These are phyloP conservation scores for Jatropha curcas DNA, from an alignment of 345 rosid species.

Conservation along the genomic window DNA sequence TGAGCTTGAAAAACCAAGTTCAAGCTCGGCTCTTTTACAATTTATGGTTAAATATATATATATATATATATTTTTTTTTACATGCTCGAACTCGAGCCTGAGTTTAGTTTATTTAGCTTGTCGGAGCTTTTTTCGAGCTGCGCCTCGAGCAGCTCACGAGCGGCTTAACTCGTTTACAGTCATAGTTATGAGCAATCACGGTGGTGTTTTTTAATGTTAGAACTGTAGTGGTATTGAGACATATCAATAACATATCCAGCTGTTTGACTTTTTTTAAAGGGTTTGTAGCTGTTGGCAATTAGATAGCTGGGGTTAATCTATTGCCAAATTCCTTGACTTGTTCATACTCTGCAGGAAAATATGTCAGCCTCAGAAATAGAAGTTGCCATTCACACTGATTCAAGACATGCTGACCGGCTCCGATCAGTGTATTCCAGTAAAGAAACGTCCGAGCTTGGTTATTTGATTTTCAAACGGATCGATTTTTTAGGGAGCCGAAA, in stretches of 20 bases:
- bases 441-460: slow-evolving; percentile 50
- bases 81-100: too few relatives aligned
- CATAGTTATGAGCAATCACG: too few relatives aligned
- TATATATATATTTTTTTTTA: too few relatives aligned
- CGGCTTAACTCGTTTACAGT: too few relatives aligned
- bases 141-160: too few relatives aligned
- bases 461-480: slow-evolving; percentile 54
- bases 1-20: too few relatives aligned
- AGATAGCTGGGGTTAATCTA: not conserved
- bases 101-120: too few relatives aligned
- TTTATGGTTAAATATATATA: too few relatives aligned
- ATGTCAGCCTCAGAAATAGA: slow-evolving; percentile 65
- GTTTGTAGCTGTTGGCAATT: not conserved
- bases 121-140: too few relatives aligned
- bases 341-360: slow-evolving; percentile 51
- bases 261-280: not conserved
- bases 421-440: slow-evolving; percentile 58
- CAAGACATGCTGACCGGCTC: slow-evolving; percentile 80
- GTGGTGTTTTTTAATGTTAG: not conserved
- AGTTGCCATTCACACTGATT: slow-evolving; percentile 81
- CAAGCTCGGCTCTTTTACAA: too few relatives aligned
- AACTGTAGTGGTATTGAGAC: not conserved
- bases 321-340: not conserved
- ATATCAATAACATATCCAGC: not conserved
- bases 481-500: slow-evolving; percentile 79